Evolutionary conservation across 2,329 filamentous ascomycete genomes (phyloP), one percentile per base, ranked within the genome.

Genomic region (Metarhizium robertsii): DNA sequence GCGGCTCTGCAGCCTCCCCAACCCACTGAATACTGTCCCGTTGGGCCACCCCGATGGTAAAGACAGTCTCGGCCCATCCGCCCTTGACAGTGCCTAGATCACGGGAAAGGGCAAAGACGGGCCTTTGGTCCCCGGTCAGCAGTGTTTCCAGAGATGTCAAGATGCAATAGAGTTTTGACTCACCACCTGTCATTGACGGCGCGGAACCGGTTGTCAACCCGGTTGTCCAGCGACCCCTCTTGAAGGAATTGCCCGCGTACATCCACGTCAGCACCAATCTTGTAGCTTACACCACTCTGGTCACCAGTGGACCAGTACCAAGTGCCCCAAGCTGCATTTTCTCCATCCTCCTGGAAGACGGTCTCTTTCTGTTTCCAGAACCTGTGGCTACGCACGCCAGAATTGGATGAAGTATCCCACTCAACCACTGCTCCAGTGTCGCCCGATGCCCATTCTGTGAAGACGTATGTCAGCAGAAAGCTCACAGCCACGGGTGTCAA

Each of bases 321-420:
- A 52, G 81, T 84, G 2, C 90, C 90, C 90, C 90, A 95, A 72
- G 90, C 86, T 0, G 88, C 80, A 61, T 86, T 84, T 63, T 95
- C 86, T 45, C 72, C 72, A 13, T 73, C 73, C 66, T 95, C 90
- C 1, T 81, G 79, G 54, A 94, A 86, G 18, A 84, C 71, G 51
- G 80, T 71, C 67, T 92, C 86, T 8, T 75, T 67, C 58, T 78
- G 73, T 48, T 81, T 77, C 60, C 76, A 78, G 56, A 89, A 80
- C 51, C 79, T 78, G 71, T 90, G 86, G 63, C 86, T 89, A 6
- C 77, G 75, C 42, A 89, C 72, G 3, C 73, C 75, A 32, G 76
- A 71, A 11, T 63, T 63, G 1, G 71, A 74, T 40, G 72, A 77
- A 58, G 79, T 80, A 50, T 83, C 77, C 87, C 87, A 91, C 61